Percentiles rank a stretch among this genome's conserved stretches.
These are phyloP conservation scores for Fusarium acutatum DNA, from an alignment of 2,329 filamentous ascomycete species.

Conservation along the genomic window DNA sequence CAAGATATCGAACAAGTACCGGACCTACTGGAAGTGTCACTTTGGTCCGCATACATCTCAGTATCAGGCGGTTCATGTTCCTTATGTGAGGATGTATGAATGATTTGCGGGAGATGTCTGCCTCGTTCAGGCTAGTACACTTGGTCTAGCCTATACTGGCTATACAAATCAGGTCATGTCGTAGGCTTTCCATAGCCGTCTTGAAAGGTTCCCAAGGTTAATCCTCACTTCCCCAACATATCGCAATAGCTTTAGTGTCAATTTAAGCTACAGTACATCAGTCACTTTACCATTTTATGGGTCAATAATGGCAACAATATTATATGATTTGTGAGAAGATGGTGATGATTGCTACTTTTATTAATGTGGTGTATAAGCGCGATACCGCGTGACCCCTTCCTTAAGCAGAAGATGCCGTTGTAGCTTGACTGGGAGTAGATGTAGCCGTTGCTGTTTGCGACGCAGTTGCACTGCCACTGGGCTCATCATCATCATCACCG, in stretches of 20 bases:
- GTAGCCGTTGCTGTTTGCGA: not conserved
- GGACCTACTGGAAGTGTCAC: not conserved
- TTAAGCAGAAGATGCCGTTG: not conserved
- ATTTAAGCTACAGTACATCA: not conserved
- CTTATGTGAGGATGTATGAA: not conserved
- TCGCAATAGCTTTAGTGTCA: not conserved
- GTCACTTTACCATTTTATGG: not conserved
- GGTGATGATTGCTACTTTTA: not conserved
- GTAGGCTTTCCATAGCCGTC: not conserved
- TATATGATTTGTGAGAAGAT: rapidly evolving
- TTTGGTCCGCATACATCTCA: not conserved
- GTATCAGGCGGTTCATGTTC: not conserved
- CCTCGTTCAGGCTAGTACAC: not conserved
- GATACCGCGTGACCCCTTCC: rapidly evolving
- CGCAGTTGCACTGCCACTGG: not conserved
- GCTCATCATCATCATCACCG: not conserved
- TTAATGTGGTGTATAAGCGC: rapidly evolving
- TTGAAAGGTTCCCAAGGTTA: not conserved
- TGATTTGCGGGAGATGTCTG: not conserved
- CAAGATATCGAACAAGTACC: not conserved
- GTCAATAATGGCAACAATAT: not conserved
- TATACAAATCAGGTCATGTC: not conserved
- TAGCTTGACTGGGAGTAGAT: not conserved
- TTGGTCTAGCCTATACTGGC: not conserved
- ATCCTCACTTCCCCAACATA: not conserved